A percentile compares a stretch with the other conserved stretches of the same genome.
These are phyloP conservation scores for Porcisia deanei DNA, from an alignment of 208 protist genomes.

Conservation along the genomic window DNA sequence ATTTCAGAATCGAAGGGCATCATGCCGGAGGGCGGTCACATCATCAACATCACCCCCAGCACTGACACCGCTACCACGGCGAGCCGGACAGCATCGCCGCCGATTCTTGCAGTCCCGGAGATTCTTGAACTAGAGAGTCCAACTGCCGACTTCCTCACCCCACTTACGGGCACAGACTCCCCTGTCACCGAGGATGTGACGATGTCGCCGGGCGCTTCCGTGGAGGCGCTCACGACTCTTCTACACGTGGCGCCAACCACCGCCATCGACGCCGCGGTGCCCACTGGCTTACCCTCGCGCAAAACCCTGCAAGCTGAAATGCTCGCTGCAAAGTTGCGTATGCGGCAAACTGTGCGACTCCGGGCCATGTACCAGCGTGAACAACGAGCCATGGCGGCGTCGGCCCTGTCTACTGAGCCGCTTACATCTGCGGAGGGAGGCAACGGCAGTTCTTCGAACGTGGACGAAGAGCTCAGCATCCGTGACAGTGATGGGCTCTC, in stretches of 20 bases:
- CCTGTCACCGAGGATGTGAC: background rate
- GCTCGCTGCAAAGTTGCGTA: constrained; percentile 24
- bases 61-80: background rate
- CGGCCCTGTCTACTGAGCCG: background rate
- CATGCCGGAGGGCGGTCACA: background rate
- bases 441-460: background rate
- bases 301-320: constrained; percentile 24
- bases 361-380: constrained; percentile 34
- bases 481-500: background rate
- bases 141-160: background rate
- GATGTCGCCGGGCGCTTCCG: background rate
- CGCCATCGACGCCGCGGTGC: constrained; percentile 26
- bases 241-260: constrained; percentile 24
- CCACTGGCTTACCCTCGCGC: constrained; percentile 14
- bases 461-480: background rate
- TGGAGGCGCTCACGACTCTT: constrained; percentile 4
- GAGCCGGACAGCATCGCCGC: background rate
- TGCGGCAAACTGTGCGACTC: constrained; percentile 47
- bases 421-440: background rate
- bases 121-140: constrained; percentile 18
- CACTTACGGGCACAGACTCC: background rate
- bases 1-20: background rate
- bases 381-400: constrained; percentile 12
- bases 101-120: constrained; percentile 15
- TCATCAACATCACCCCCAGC: background rate